Percentiles rank a stretch among this genome's conserved stretches.
Conservation (phyloP, 495 filamentous ascomycete species). For the Tuber umbilicatum region DNA sequence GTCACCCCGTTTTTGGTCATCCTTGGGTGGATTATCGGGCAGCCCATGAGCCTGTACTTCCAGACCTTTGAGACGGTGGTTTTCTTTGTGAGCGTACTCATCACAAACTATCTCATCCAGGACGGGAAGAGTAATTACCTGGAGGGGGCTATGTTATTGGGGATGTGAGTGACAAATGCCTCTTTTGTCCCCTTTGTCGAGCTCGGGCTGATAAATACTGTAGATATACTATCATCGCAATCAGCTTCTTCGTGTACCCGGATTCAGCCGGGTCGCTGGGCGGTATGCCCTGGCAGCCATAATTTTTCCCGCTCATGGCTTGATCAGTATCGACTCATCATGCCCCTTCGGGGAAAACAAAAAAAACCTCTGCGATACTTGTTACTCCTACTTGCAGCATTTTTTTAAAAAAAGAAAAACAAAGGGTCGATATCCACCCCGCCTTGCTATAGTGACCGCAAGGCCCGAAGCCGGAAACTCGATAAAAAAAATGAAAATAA, state of each 20-base stretch:
- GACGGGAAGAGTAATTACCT: slow-evolving; percentile 95
- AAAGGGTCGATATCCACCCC: background rate
- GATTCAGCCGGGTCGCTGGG: slow-evolving; percentile 43
- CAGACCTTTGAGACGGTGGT: slow-evolving; percentile 90
- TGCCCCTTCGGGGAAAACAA: background rate
- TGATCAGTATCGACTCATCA: background rate
- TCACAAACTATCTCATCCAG: slow-evolving; percentile 86
- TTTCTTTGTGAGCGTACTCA: slow-evolving; percentile 80
- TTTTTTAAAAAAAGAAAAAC: background rate
- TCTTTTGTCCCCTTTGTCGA: slow-evolving; percentile 7
- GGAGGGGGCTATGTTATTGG: slow-evolving; percentile 82
- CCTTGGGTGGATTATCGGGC: slow-evolving; percentile 78
- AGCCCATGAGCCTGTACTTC: slow-evolving; percentile 86
- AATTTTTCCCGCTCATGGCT: background rate
- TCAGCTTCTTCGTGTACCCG: slow-evolving; percentile 86
- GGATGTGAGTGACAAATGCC: slow-evolving; percentile 52
- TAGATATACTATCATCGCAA: slow-evolving; percentile 73
- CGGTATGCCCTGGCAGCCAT: background rate
- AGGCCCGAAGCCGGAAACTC: background rate
- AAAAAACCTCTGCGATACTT: background rate
- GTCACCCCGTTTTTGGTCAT: slow-evolving; percentile 89
- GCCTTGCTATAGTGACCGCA: background rate
- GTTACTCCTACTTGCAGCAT: background rate
- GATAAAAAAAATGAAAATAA: background rate
- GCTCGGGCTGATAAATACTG: slow-evolving; percentile 33